Evolutionary conservation across 148 eudicot species (phyloP).

Genomic region (Rhododendron griersonianum): DNA sequence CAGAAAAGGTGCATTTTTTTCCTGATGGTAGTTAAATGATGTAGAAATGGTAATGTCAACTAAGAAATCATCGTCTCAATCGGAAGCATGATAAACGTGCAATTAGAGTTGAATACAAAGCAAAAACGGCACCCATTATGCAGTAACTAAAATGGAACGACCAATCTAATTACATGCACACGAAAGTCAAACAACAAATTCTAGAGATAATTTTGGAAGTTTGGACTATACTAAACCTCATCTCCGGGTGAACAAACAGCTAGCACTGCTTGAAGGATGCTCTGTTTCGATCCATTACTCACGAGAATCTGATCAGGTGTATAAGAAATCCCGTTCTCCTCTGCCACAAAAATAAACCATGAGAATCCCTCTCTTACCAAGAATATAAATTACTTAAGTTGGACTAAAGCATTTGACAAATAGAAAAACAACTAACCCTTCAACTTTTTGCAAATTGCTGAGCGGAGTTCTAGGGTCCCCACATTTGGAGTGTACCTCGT

Average conservation of each 20-base stretch:
- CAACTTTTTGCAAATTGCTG: conserved; percentile 76
- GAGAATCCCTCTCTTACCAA: not conserved
- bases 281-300: conserved; percentile 84
- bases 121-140: too few species aligned
- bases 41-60: too few species aligned
- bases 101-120: too few species aligned
- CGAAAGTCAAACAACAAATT: not conserved
- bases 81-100: too few species aligned
- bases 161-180: not conserved
- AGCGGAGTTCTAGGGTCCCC: conserved; percentile 78
- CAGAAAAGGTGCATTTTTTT: too few species aligned
- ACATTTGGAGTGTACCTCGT: conserved; percentile 96
- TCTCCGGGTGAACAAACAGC: conserved; percentile 94
- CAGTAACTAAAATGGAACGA: too few species aligned
- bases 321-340: conserved; percentile 72
- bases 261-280: conserved; percentile 63
- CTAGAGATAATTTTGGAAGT: not conserved
- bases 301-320: conserved; percentile 12
- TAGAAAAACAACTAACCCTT: conserved; percentile 37
- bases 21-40: too few species aligned
- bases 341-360: conserved; percentile 27
- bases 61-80: too few species aligned
- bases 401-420: not conserved
- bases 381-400: not conserved
- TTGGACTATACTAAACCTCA: conserved; percentile 43